Conservation (phyloP, 2,329 filamentous ascomycete species). For the Stagonosporopsis tanaceti region DNA sequence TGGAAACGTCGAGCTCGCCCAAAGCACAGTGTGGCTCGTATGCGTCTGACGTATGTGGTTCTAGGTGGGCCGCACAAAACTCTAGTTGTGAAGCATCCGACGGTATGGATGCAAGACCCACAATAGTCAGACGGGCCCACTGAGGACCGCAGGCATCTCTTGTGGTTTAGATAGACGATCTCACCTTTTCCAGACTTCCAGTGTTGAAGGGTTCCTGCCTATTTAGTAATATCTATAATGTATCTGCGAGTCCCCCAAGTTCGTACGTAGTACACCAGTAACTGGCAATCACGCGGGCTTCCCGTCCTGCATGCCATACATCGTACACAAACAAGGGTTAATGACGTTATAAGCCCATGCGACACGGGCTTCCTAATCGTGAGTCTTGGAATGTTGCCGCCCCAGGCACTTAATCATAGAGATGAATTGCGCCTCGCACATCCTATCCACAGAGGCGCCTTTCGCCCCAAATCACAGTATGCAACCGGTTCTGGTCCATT, state of each 20-base stretch:
- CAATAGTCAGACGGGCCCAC: too few relatives aligned
- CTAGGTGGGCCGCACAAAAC: neutral
- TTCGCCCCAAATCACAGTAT: neutral
- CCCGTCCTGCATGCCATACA: too few relatives aligned
- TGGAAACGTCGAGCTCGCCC: too few relatives aligned
- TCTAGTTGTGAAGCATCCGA: neutral
- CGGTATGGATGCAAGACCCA: neutral
- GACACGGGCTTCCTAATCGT: neutral
- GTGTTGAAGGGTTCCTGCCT: too few relatives aligned
- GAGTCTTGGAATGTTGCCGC: neutral
- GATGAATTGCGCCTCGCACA: neutral
- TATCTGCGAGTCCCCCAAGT: too few relatives aligned
- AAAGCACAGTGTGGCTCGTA: neutral
- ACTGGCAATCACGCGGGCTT: too few relatives aligned
- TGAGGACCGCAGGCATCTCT: too few relatives aligned
- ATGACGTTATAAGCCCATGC: neutral
- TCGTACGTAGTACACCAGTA: too few relatives aligned
- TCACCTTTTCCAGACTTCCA: too few relatives aligned
- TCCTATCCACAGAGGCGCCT: neutral
- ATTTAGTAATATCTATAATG: too few relatives aligned
- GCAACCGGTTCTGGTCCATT: neutral
- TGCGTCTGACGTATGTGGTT: constrained; percentile 9
- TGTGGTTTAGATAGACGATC: too few relatives aligned
- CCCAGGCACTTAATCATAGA: neutral
- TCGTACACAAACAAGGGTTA: neutral